A percentile compares a stretch with the other conserved stretches of the same genome.
Conservation (phyloP, 805 yeast species). For the Starmerella stellata region DNA sequence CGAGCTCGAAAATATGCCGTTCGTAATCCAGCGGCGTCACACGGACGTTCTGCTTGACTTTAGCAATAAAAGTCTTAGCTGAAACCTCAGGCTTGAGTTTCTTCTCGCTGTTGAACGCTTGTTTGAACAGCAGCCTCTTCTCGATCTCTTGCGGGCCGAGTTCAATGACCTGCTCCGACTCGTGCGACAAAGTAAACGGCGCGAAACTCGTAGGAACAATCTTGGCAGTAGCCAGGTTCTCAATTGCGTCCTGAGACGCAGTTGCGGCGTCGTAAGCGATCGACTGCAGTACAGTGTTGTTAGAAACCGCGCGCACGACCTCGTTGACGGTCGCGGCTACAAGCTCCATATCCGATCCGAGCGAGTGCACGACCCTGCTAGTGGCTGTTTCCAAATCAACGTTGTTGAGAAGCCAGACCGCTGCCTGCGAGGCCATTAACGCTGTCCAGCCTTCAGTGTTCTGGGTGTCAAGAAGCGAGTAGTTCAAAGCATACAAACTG, state of each 20-base stretch:
- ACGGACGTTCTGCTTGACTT: constrained; percentile 79
- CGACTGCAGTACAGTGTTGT: constrained; percentile 17
- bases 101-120: constrained; percentile 45
- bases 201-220: background rate
- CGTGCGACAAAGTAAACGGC: background rate
- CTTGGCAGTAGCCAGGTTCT: constrained; percentile 17
- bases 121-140: constrained; percentile 56
- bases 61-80: constrained; percentile 64
- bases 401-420: constrained; percentile 56
- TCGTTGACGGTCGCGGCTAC: constrained; percentile 36
- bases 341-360: constrained; percentile 67
- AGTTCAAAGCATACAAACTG: constrained; percentile 41
- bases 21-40: constrained; percentile 79
- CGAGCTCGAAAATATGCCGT: constrained; percentile 91
- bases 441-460: constrained; percentile 54
- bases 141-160: constrained; percentile 28
- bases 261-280: constrained; percentile 23
- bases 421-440: constrained; percentile 58
- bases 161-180: constrained; percentile 30
- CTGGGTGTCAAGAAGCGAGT: constrained; percentile 40
- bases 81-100: constrained; percentile 79
- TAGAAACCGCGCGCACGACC: constrained; percentile 19
- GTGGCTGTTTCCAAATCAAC: constrained; percentile 52
- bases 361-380: constrained; percentile 60
- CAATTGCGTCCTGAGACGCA: constrained; percentile 9